Evolutionary conservation across 257 asterid genomes (phyloP).

Genomic region (Anisodus acutangulus): DNA sequence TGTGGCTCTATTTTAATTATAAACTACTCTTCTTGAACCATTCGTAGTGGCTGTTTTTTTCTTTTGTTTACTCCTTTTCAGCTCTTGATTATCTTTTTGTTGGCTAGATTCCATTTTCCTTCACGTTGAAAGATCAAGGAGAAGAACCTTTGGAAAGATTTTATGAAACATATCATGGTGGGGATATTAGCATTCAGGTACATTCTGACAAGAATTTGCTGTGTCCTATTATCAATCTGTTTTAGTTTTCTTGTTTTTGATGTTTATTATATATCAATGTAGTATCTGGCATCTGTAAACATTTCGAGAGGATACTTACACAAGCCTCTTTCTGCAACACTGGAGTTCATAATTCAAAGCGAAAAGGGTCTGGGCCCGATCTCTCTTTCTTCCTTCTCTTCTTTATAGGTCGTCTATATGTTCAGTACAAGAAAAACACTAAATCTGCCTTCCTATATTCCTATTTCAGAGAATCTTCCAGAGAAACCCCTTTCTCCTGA

Average conservation of each 20-base stretch:
- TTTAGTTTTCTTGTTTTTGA: conserved; percentile 42
- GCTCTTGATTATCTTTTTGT: conserved; percentile 16
- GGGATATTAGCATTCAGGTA: conserved; percentile 82
- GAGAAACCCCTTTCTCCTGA: conserved; percentile 76
- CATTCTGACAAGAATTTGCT: conserved; percentile 11
- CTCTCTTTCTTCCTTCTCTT: not conserved
- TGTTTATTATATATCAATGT: conserved; percentile 43
- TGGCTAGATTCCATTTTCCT: conserved; percentile 72
- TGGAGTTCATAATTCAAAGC: conserved; percentile 69
- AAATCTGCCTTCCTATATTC: conserved; percentile 34
- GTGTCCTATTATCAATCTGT: not conserved
- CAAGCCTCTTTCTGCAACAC: conserved; percentile 65
- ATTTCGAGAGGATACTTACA: conserved; percentile 79
- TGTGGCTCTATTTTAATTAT: not conserved
- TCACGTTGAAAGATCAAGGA: conserved; percentile 59
- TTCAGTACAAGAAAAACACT: conserved; percentile 30
- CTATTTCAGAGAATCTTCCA: conserved; percentile 59
- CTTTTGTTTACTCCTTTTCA: conserved; percentile 4
- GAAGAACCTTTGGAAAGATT: conserved; percentile 57
- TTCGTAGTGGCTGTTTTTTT: conserved; percentile 10
- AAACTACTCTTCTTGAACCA: not conserved
- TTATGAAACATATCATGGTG: conserved; percentile 88
- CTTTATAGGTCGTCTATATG: conserved; percentile 23
- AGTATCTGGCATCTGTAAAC: conserved; percentile 79
- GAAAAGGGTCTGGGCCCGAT: conserved; percentile 56